A percentile compares a stretch with the other conserved stretches of the same genome.
phyloP scores from a whole-genome alignment of 1,284 basidiomycete genomes.

The Cutaneotrichosporon sp. region DNA sequence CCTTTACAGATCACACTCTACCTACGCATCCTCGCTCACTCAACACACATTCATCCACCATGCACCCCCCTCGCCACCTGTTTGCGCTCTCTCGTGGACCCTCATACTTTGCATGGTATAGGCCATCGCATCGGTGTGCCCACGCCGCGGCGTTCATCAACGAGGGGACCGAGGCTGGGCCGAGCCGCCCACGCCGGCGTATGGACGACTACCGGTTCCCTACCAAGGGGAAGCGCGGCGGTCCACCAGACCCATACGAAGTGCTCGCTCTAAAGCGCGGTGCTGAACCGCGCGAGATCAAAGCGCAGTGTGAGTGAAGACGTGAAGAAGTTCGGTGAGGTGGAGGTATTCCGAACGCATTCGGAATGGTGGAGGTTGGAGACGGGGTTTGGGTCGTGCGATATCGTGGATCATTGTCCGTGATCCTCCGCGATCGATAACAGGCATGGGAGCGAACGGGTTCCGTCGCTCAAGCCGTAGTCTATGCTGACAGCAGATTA shows the following conservation, averaged over 20 bases:
- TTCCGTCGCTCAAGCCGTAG: background rate
- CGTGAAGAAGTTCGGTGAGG: background rate
- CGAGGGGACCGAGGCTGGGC: background rate
- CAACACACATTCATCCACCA: constrained; percentile 4
- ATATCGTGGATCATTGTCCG: background rate
- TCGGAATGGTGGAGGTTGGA: constrained; percentile 7
- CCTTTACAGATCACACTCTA: background rate
- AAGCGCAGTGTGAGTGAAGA: constrained; percentile 44
- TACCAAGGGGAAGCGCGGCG: constrained; percentile 31
- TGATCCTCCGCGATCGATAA: background rate
- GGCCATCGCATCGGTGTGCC: constrained; percentile 3
- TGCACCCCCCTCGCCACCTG: constrained; percentile 7
- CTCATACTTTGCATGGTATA: background rate
- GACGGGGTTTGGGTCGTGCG: background rate
- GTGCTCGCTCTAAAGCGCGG: constrained; percentile 42
- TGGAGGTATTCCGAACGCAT: background rate
- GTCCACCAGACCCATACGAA: constrained; percentile 48
- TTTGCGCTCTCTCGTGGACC: constrained; percentile 10
- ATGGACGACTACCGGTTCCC: constrained; percentile 40
- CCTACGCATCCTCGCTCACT: background rate
- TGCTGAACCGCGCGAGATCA: constrained; percentile 43
- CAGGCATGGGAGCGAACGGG: background rate
- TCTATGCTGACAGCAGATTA: constrained; percentile 40
- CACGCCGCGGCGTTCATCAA: constrained; percentile 18
- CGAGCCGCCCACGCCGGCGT: background rate